phyloP scores from a whole-genome alignment of 495 filamentous ascomycete species.

The Daldinia childiae region DNA sequence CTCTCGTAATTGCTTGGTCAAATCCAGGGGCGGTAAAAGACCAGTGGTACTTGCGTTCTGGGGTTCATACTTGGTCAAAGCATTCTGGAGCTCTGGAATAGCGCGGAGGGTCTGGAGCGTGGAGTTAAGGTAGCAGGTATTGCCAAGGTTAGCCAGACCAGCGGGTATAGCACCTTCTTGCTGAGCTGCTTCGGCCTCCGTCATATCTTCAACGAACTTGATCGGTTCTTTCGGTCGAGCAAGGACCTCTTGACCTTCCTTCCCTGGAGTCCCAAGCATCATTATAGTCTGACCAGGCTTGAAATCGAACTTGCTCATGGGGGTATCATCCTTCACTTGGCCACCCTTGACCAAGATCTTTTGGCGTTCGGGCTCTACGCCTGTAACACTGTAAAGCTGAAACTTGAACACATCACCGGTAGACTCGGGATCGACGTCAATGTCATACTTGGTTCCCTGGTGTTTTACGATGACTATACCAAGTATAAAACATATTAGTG shows the following conservation, averaged over 20 bases:
- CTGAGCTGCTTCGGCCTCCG: slow-evolving; percentile 87
- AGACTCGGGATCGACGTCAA: slow-evolving; percentile 86
- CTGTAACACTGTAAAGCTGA: slow-evolving; percentile 93
- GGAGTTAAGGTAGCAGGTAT: slow-evolving; percentile 98
- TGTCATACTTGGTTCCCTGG: slow-evolving; percentile 89
- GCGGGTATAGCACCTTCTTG: slow-evolving; percentile 85
- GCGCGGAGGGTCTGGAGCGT: slow-evolving; percentile 88
- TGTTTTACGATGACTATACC: slow-evolving; percentile 88
- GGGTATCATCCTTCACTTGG: slow-evolving; percentile 93
- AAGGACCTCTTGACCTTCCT: slow-evolving; percentile 65
- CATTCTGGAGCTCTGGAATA: slow-evolving; percentile 89
- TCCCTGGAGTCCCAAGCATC: slow-evolving; percentile 93
- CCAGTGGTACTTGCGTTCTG: slow-evolving; percentile 27
- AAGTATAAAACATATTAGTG: slow-evolving; percentile 14
- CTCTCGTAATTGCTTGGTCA: slow-evolving; percentile 82
- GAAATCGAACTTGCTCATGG: slow-evolving; percentile 80
- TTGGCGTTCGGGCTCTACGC: slow-evolving; percentile 94
- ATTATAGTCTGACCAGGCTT: slow-evolving; percentile 90
- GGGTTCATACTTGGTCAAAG: slow-evolving; percentile 74
- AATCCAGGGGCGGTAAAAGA: slow-evolving; percentile 65
- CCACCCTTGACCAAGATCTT: slow-evolving; percentile 95
- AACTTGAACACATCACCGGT: slow-evolving; percentile 94
- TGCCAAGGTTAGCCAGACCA: slow-evolving; percentile 91
- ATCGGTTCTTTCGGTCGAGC: slow-evolving; percentile 81
- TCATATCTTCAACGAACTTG: slow-evolving; percentile 97